These are phyloP conservation scores for Zygoascus meyerae DNA, from an alignment of 1,139 yeast genomes.

Conservation along the genomic window DNA sequence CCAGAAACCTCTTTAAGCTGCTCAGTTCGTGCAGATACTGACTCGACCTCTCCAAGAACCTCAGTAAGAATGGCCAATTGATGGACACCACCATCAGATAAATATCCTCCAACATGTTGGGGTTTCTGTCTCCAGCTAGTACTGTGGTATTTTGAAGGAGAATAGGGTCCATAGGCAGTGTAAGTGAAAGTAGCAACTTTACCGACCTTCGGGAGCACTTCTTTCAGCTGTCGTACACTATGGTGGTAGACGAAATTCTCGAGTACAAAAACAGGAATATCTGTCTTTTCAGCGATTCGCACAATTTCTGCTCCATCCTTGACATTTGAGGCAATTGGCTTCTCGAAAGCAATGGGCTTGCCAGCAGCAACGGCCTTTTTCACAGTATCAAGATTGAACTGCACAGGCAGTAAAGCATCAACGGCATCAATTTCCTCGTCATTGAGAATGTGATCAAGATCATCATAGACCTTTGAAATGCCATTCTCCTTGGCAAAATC, in stretches of 20 bases:
- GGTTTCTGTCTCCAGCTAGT: constrained; percentile 79
- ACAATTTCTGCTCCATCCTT: constrained; percentile 78
- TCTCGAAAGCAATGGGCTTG: constrained; percentile 77
- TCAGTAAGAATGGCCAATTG: constrained; percentile 81
- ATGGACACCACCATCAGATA: constrained; percentile 94
- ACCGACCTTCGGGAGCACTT: constrained; percentile 65
- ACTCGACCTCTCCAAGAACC: constrained; percentile 67
- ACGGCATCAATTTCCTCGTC: constrained; percentile 65
- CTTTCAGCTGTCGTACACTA: constrained; percentile 48
- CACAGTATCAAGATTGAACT: constrained; percentile 63
- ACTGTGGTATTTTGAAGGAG: constrained; percentile 53
- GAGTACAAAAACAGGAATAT: constrained; percentile 65
- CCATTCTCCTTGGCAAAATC: constrained; percentile 64
- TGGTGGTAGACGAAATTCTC: constrained; percentile 80
- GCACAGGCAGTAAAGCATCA: constrained; percentile 84
- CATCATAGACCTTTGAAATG: constrained; percentile 55
- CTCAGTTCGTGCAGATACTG: constrained; percentile 64
- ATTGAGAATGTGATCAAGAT: constrained; percentile 56
- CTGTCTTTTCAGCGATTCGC: constrained; percentile 49
- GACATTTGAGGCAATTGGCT: constrained; percentile 85
- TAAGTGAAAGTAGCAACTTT: constrained; percentile 69
- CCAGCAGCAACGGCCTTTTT: constrained; percentile 57
- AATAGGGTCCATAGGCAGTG: constrained; percentile 76
- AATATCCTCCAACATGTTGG: constrained; percentile 83
- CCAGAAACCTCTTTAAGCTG: constrained; percentile 76